Percentiles rank a stretch among this genome's conserved stretches.
Conservation (phyloP, 768 basidiomycete species). For the Naganishia vishniacii region DNA sequence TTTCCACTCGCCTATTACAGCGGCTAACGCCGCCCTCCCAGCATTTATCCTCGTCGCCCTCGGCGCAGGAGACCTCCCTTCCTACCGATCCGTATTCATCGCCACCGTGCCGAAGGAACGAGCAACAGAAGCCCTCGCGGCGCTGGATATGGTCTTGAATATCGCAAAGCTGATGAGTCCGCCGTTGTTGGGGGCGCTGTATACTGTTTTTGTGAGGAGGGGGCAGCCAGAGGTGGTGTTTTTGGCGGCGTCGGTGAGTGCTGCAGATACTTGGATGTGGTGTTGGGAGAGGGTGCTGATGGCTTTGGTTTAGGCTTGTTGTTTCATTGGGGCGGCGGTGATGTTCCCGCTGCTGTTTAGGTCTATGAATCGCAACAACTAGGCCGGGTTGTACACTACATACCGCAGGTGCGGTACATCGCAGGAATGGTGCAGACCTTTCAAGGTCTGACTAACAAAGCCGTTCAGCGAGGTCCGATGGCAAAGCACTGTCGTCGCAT, state of each 20-base stretch:
- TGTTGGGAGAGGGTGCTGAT: background rate
- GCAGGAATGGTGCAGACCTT: too few relatives aligned
- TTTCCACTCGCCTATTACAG: background rate
- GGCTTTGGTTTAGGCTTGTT: conserved; percentile 26
- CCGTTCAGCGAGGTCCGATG: too few relatives aligned
- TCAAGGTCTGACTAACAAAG: too few relatives aligned
- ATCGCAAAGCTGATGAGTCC: conserved; percentile 37
- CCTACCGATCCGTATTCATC: conserved; percentile 42
- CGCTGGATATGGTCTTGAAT: conserved; percentile 41
- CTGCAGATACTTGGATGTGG: too few relatives aligned
- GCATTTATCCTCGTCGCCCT: conserved; percentile 37
- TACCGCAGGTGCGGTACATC: too few relatives aligned
- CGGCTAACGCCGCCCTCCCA: conserved; percentile 8
- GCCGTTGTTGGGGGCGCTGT: conserved; percentile 35
- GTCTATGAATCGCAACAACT: background rate
- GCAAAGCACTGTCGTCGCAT: too few relatives aligned
- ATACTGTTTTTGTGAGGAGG: conserved; percentile 37
- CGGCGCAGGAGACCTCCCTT: conserved; percentile 40
- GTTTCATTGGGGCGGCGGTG: conserved; percentile 28
- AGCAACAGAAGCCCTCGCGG: conserved; percentile 38
- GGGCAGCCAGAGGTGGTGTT: conserved; percentile 39
- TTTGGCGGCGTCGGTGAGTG: conserved; percentile 39
- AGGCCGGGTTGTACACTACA: background rate
- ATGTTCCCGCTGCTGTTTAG: conserved; percentile 28
- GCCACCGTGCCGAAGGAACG: conserved; percentile 35